Evolutionary conservation across 2,329 filamentous ascomycete genomes (phyloP), one percentile per base, ranked within the genome.

Genomic region (Cytospora leucostoma): DNA sequence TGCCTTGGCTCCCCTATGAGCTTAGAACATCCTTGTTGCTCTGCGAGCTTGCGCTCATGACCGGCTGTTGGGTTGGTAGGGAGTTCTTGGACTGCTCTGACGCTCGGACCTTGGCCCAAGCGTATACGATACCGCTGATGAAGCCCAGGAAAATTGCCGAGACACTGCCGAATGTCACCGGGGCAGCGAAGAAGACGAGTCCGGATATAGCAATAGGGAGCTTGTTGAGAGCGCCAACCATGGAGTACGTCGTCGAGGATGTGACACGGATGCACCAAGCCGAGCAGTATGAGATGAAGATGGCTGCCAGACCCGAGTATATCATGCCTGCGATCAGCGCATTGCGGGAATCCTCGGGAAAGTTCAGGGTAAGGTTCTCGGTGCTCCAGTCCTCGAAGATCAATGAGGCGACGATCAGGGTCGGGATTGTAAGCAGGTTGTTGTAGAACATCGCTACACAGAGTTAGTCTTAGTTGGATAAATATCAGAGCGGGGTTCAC

Each of bases 271-370:
- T 96, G 75, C 95, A 98, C 95, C 95, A 99, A 44, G 95, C 95
- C 17, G 94, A 97, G 74, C 93, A 96, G 84, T 99, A 99, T n/a
- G 94, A 98, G 77, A 99, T 99, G 80, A 97, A 97, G 73, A 98
- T 93, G 57, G 93, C 91, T 40, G 88, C 93, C 60, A 97, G 83
- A 65, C 95, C 95, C 6, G 95, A 97, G 78, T 98, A 90, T 72
- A 98, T 80, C 91, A 98, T 97, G 73, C 93, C 91, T 65, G 90
- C 79, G 69, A 96, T 84, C 70, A 97, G 87, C 70, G 82, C 85
- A 77, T 92, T 95, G 71, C 93, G 90, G 38, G 87, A 82, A 68
- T 89, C 90, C n/a, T 80, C 70, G 2, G 95, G 95, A 81, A 99
- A 99, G 83, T 98, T 98, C 77, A 84, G 87, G 69, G 81, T 78